These are phyloP conservation scores for Candida bentonensis DNA, from an alignment of 805 yeast species.

Conservation along the genomic window DNA sequence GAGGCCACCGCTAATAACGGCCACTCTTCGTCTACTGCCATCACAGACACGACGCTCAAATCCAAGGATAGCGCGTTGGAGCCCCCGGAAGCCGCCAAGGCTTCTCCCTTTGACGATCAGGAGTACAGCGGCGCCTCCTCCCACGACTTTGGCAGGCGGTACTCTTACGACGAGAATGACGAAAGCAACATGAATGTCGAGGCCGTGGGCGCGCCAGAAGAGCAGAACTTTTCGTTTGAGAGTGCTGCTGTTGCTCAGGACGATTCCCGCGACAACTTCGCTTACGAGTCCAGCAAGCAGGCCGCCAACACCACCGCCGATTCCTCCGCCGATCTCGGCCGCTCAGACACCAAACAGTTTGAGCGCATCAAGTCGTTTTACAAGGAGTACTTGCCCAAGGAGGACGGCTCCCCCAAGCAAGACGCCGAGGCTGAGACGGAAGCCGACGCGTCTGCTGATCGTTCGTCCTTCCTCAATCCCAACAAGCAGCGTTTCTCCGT, in stretches of 20 bases:
- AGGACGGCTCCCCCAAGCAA: conserved; percentile 3
- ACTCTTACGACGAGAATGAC: conserved; percentile 1
- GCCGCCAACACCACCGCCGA: neutral
- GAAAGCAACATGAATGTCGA: conserved; percentile 4
- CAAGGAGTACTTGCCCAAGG: conserved; percentile 14
- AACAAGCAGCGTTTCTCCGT: conserved; percentile 1
- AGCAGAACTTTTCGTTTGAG: conserved; percentile 3
- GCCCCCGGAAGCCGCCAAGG: neutral
- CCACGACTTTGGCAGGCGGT: neutral
- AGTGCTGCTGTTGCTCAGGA: neutral
- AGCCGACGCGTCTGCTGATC: neutral
- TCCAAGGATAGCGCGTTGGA: neutral
- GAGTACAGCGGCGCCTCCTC: no score
- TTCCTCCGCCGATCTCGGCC: conserved; percentile 2
- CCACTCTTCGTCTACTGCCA: neutral
- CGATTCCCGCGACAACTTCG: conserved; percentile 4
- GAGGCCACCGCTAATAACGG: neutral
- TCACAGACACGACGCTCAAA: neutral
- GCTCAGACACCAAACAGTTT: conserved; percentile 13
- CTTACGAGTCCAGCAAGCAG: neutral
- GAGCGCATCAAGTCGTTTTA: conserved; percentile 16
- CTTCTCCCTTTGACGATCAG: neutral
- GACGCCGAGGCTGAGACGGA: neutral
- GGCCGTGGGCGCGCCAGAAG: neutral
- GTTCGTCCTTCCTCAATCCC: conserved; percentile 2